Base-by-base conservation (phyloP, 148 eudicot genomes). In the Hydrangea macrophylla region DNA sequence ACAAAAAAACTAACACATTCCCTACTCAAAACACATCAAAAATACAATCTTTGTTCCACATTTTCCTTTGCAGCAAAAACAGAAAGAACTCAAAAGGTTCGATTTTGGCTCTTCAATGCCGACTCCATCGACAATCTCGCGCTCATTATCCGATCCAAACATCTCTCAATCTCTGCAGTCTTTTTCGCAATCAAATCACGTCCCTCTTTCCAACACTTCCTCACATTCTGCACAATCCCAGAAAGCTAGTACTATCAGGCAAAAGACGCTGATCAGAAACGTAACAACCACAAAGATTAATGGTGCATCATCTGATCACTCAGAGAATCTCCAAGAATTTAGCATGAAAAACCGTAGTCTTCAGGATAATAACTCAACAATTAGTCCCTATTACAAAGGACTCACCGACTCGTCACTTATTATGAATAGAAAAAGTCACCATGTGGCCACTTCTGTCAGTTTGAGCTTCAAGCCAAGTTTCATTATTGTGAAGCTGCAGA, bases 351-450 rank as follows among this genome's bases (percentile, higher is more conserved):
- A 74, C 25, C 62, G 55, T 56, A 44, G 17, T 35, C 56, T 58
- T 37, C 44, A 63, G 17, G 64, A 73, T 6, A 44, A 44, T 9
- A 66, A 26, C n/a, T 18, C 24, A 7, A 22, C 39, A 2, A 44
- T 18, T 13, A 79, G 82, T 51, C 82, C 78, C 60, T 79, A 70
- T 53, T 74, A 70, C 62, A 74, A 51, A 24, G 78, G 78, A 11
- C 74, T 79, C 7, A 80, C 80, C 1, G 80, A 80, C 57, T 80
- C 63, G 20, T 57, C 77, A 36, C 61, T 71, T 9, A 71, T 25
- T 54, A 64, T 70, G 5, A 55, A 68, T 35, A 55, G 71, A 65
- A 63, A 69, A 23, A 78, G 39, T 28, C 44, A 74, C 54, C 54
- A 51, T 12, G 71, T 57, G 2, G 30, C 64, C 2, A 60, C 65